Evolutionary conservation across 306 rosid genomes (phyloP), one percentile per base, ranked within the genome.

Genomic region (Vigna radiata): DNA sequence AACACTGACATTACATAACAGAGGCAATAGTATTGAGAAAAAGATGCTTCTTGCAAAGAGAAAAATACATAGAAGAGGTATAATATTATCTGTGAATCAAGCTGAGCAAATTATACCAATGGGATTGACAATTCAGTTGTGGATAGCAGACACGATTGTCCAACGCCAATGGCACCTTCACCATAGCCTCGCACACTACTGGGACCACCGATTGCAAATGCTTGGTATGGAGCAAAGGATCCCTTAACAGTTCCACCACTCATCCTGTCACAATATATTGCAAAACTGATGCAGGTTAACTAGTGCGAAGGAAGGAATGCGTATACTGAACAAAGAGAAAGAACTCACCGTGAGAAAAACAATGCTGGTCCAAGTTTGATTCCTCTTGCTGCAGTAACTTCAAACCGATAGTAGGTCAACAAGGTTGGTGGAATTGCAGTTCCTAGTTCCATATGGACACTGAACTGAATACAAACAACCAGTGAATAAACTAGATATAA

Each of bases 171-270:
- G 15, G 91, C 91, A 64, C 96, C 96, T 55, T 90, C 91, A 69
- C 93, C 93, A 53, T 90, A 90, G 46, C 96, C 93, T 62, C 96
- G 75, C 23, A 88, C 90, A 70, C 90, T 88, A 37, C 78, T 77
- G 23, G 87, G 79, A 78, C 96, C 96, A n/a, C 96, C 96, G 63
- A 90, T 79, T 61, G 90, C 90, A 82, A 88, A 90, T 80, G 93
- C 91, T 69, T 85, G 87, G 84, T 90, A 82, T 75, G 96, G 96
- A 80, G 91, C 93, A 80, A 82, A 85, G 81, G 86, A 86, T 75
- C 93, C 96, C 18, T 83, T 85, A 76, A 86, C 79, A 41, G 96
- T 87, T 61, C 96, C 96, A n/a, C 96, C 91, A 18, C 82, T 88
- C 79, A 87, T 36, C 84, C 96, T 90, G 85, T 81, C 56, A 64